Evolutionary conservation across 1,284 basidiomycete genomes (phyloP).

Genomic region (Ceratorhiza oryzae-sativae): DNA sequence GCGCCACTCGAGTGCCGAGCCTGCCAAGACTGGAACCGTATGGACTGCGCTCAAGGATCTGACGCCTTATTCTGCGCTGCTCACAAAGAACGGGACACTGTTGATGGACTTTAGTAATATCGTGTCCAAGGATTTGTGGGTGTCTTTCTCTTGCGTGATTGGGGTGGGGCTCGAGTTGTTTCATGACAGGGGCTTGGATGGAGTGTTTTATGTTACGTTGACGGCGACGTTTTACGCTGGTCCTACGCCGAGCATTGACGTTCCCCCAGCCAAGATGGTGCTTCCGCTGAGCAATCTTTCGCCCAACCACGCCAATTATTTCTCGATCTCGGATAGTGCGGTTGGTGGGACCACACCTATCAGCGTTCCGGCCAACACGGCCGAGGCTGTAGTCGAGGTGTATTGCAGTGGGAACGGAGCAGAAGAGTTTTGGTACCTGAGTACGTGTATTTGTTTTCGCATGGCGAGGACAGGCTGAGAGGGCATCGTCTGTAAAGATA

Average conservation of each 20-base stretch:
- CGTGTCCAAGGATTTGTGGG: constrained; percentile 34
- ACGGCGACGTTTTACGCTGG: constrained; percentile 40
- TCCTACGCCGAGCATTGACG: background rate
- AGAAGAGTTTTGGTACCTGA: constrained; percentile 45
- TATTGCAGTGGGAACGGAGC: constrained; percentile 41
- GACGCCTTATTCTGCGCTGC: constrained; percentile 40
- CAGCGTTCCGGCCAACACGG: constrained; percentile 34
- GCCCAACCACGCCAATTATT: constrained; percentile 50
- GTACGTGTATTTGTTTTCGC: constrained; percentile 6
- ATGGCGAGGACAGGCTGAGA: background rate
- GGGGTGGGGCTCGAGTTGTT: constrained; percentile 4
- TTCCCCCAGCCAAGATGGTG: constrained; percentile 34
- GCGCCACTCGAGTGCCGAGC: constrained; percentile 45
- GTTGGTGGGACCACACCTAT: constrained; percentile 25
- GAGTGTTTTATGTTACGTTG: constrained; percentile 38
- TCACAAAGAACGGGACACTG: constrained; percentile 39
- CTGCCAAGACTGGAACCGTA: constrained; percentile 43
- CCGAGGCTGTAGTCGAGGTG: constrained; percentile 41
- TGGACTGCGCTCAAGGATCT: constrained; percentile 44
- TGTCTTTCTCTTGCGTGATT: background rate
- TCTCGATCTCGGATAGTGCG: constrained; percentile 42
- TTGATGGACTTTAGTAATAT: constrained; percentile 41
- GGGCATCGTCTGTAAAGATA: constrained; percentile 8
- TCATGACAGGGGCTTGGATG: constrained; percentile 27
- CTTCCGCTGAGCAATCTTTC: constrained; percentile 43